Conservation (phyloP, 768 basidiomycete genomes). For the Termitomyces sp. region DNA sequence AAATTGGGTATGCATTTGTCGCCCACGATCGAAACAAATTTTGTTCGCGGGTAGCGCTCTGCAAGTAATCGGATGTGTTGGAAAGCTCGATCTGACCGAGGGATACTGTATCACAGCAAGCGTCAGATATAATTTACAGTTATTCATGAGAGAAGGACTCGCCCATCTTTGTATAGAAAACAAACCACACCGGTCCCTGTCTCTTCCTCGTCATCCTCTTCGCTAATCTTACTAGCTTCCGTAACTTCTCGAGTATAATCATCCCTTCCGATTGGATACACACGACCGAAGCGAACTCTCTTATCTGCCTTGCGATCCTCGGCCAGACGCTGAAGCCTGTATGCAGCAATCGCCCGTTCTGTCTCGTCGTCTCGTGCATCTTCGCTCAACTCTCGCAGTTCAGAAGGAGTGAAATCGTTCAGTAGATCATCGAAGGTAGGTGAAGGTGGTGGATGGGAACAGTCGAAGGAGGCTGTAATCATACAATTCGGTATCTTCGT, state of each 20-base stretch:
- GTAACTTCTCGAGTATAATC: constrained; percentile 96
- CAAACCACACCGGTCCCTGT: constrained; percentile 91
- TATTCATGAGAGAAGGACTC: constrained; percentile 28
- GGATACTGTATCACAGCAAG: constrained; percentile 49
- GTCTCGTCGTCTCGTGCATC: constrained; percentile 76
- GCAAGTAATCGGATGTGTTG: constrained; percentile 73
- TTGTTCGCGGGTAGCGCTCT: constrained; percentile 82
- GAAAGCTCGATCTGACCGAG: constrained; percentile 75
- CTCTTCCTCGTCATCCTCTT: constrained; percentile 62
- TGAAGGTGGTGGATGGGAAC: constrained; percentile 55
- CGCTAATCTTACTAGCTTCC: constrained; percentile 77
- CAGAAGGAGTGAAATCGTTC: constrained; percentile 57
- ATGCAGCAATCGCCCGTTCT: constrained; percentile 68
- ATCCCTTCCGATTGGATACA: constrained; percentile 87
- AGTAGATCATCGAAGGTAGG: constrained; percentile 70
- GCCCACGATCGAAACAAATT: constrained; percentile 94
- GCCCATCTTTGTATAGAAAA: constrained; percentile 95
- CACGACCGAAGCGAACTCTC: constrained; percentile 73
- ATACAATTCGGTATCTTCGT: constrained; percentile 98
- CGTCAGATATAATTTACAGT: not conserved
- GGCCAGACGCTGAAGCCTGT: constrained; percentile 60
- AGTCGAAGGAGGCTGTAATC: constrained; percentile 22
- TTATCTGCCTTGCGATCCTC: constrained; percentile 59
- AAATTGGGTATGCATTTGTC: constrained; percentile 96
- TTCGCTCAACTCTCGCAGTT: constrained; percentile 68